Conservation (phyloP, 208 protist genomes). For the Porcisia hertigi region DNA sequence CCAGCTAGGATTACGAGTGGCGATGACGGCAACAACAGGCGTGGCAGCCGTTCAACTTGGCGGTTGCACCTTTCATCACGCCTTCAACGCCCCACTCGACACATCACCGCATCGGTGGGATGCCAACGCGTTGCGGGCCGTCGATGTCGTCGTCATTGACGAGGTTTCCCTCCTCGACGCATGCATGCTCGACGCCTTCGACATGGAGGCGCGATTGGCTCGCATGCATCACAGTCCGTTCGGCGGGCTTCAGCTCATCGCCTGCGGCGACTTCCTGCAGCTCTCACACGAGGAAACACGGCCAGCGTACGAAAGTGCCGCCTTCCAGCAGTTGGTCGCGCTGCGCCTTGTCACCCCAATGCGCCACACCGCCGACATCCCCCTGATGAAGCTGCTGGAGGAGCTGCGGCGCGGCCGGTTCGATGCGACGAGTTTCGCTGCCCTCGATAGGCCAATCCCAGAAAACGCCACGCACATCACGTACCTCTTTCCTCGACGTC, state of each 20-base stretch:
- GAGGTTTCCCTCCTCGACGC: slow-evolving; percentile 90
- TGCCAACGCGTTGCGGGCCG: slow-evolving; percentile 66
- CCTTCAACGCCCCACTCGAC: slow-evolving; percentile 72
- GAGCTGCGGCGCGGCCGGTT: slow-evolving; percentile 67
- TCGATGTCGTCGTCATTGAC: slow-evolving; percentile 93
- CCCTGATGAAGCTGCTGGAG: slow-evolving; percentile 58
- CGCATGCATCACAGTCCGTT: slow-evolving; percentile 71
- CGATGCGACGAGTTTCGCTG: slow-evolving; percentile 38
- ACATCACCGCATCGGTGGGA: slow-evolving; percentile 57
- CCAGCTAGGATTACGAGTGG: slow-evolving; percentile 71
- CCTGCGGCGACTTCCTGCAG: slow-evolving; percentile 93
- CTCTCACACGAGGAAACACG: slow-evolving; percentile 53
- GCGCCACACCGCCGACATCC: slow-evolving; percentile 60
- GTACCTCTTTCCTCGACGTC: slow-evolving; percentile 79
- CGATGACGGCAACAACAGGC: slow-evolving; percentile 89
- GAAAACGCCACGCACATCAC: slow-evolving; percentile 56
- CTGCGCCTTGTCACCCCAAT: slow-evolving; percentile 80
- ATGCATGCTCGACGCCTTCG: slow-evolving; percentile 83
- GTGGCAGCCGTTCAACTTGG: slow-evolving; percentile 89
- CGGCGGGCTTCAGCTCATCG: slow-evolving; percentile 91
- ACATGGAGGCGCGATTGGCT: slow-evolving; percentile 76
- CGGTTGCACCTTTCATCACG: slow-evolving; percentile 92
- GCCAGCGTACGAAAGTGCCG: slow-evolving; percentile 58
- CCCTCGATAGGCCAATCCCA: slow-evolving; percentile 64
- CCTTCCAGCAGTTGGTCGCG: slow-evolving; percentile 59